These are phyloP conservation scores for Sugiyamaella neomexicana DNA, from an alignment of 1,139 yeast genomes.

Conservation along the genomic window DNA sequence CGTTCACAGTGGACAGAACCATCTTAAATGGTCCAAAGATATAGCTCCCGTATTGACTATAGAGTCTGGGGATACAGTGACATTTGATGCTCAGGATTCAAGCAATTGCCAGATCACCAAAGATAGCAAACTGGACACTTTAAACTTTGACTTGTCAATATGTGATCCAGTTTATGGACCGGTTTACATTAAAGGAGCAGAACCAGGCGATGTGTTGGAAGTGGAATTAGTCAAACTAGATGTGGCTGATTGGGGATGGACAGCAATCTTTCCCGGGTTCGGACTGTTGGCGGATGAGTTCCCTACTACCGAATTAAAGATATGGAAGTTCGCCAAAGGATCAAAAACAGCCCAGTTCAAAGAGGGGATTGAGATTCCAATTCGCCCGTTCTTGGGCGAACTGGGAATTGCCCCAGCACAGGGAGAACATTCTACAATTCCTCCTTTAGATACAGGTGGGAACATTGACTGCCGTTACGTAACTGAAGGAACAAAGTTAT, in stretches of 20 bases:
- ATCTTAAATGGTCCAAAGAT: conserved; percentile 22
- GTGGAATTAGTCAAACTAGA: conserved; percentile 22
- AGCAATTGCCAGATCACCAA: conserved; percentile 22
- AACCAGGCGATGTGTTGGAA: conserved; percentile 24
- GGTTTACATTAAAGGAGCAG: conserved; percentile 22
- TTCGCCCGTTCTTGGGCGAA: conserved; percentile 23
- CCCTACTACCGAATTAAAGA: conserved; percentile 18
- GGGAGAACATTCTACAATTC: conserved; percentile 23
- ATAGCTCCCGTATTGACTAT: conserved; percentile 20
- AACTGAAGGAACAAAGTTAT: conserved; percentile 20
- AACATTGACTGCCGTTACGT: conserved; percentile 24
- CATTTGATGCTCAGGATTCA: conserved; percentile 22
- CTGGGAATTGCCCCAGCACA: conserved; percentile 24
- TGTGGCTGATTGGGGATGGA: conserved; percentile 25
- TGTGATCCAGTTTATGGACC: conserved; percentile 26
- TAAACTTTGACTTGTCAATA: conserved; percentile 19
- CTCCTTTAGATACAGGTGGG: conserved; percentile 24
- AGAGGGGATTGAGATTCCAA: conserved; percentile 24
- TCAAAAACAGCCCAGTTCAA: conserved; percentile 21
- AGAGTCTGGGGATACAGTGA: conserved; percentile 20
- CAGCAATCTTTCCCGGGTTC: conserved; percentile 23
- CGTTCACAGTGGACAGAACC: conserved; percentile 21
- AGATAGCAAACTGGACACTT: conserved; percentile 17
- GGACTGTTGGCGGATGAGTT: conserved; percentile 24
- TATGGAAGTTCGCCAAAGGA: conserved; percentile 21